phyloP scores from a whole-genome alignment of 2,329 filamentous ascomycete species.

The Aspergillus novoparasiticus region DNA sequence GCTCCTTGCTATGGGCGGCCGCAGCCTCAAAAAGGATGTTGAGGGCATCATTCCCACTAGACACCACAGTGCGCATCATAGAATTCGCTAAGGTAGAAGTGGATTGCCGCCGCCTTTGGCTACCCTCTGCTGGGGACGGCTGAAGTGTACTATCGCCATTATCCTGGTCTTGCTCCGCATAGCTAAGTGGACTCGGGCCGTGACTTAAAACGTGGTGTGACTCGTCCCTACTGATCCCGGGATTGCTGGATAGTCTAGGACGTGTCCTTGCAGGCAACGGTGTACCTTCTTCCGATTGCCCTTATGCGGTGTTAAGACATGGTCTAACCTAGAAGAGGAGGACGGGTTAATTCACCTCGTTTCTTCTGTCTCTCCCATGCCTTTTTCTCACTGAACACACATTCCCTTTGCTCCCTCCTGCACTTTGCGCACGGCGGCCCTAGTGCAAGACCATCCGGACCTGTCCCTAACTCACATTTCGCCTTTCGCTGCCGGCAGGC shows the following conservation, averaged over 20 bases:
- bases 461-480: constrained; percentile 52
- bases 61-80: constrained; percentile 51
- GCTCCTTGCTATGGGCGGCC: constrained; percentile 43
- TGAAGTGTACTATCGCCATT: constrained; percentile 4
- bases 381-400: constrained; percentile 49
- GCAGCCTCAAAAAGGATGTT: constrained; percentile 57
- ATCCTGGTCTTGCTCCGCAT: constrained; percentile 5
- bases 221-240: constrained; percentile 5
- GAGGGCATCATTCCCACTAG: constrained; percentile 56
- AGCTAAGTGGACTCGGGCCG: constrained; percentile 5
- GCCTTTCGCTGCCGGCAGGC: constrained; percentile 56
- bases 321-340: not conserved
- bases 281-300: constrained; percentile 13
- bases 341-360: constrained; percentile 28
- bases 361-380: constrained; percentile 44
- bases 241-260: constrained; percentile 11
- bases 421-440: constrained; percentile 52
- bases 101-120: constrained; percentile 27
- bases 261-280: constrained; percentile 7
- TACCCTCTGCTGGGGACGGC: constrained; percentile 7
- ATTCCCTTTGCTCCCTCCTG: constrained; percentile 54
- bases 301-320: constrained; percentile 10
- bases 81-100: constrained; percentile 36
- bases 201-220: constrained; percentile 3
- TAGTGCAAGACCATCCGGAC: constrained; percentile 41